Evolutionary conservation across 75 land plant genomes (phyloP).

Genomic region (Pinus albicaulis): DNA sequence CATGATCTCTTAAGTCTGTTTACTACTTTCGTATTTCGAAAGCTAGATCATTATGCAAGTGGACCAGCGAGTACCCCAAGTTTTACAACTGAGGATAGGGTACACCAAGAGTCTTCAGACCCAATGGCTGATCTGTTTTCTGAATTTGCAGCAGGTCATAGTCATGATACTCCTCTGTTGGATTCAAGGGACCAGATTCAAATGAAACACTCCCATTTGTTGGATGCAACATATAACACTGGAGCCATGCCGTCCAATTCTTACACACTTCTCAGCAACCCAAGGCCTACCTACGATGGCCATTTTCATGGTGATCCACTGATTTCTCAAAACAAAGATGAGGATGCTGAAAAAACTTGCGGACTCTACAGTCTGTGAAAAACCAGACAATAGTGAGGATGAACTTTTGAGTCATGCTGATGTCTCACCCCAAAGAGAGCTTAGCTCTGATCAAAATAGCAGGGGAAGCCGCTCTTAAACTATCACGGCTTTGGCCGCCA

Average conservation of each 20-base stretch:
- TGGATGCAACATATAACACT: neutral
- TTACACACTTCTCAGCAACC: neutral
- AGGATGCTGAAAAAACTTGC: neutral
- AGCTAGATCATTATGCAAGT: neutral
- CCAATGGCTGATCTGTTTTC: neutral
- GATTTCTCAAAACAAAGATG: neutral
- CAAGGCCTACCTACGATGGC: neutral
- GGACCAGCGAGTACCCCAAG: slow-evolving; percentile 4
- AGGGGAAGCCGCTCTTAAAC: neutral
- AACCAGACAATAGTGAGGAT: neutral
- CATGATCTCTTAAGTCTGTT: slow-evolving; percentile 6
- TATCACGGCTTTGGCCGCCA: too few relatives aligned
- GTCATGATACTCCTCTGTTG: slow-evolving; percentile 3
- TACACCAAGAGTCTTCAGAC: neutral
- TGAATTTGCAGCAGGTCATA: neutral
- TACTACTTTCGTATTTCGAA: slow-evolving; percentile 4
- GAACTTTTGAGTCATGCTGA: slow-evolving; percentile 5
- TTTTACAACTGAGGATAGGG: neutral
- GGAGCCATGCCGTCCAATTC: neutral
- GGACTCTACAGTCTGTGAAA: slow-evolving; percentile 2
- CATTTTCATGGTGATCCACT: neutral
- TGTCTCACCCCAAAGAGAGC: neutral
- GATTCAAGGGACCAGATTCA: slow-evolving; percentile 5
- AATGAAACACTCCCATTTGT: neutral
- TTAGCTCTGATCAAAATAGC: neutral